Evolutionary conservation across 225 moss, liverwort and hornwort genomes (phyloP).

Genomic region (Ulota crispa): DNA sequence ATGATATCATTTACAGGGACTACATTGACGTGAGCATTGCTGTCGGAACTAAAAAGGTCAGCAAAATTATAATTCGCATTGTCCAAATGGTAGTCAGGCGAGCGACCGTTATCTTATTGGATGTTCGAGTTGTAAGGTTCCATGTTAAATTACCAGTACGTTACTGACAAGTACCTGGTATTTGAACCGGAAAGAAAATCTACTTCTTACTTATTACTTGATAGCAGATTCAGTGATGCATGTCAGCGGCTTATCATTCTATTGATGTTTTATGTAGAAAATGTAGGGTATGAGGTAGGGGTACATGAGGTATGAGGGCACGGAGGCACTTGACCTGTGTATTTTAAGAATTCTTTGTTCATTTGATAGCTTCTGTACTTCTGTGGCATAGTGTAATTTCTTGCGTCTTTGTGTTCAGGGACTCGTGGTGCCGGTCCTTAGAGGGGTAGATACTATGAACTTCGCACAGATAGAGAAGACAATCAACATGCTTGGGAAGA

Average conservation of each 20-base stretch:
- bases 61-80: background rate
- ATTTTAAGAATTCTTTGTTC: background rate
- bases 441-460: slow-evolving; percentile 74
- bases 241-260: slow-evolving; percentile 8
- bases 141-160: background rate
- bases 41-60: slow-evolving; percentile 85
- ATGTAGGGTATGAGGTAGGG: background rate
- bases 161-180: background rate
- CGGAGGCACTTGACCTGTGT: background rate
- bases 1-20: slow-evolving; percentile 90
- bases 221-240: background rate
- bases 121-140: background rate
- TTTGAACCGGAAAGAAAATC: background rate
- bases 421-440: slow-evolving; percentile 86
- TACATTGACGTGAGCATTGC: slow-evolving; percentile 89
- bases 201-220: background rate
- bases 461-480: slow-evolving; percentile 91
- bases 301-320: background rate
- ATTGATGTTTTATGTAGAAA: background rate
- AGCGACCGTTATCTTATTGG: background rate
- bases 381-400: background rate
- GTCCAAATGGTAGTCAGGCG: slow-evolving; percentile 13
- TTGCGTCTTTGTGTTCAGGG: slow-evolving; percentile 48
- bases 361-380: background rate
- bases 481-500: slow-evolving; percentile 71